These are phyloP conservation scores for Inonotus obliquus DNA, from an alignment of 1,284 basidiomycete species.

Conservation along the genomic window DNA sequence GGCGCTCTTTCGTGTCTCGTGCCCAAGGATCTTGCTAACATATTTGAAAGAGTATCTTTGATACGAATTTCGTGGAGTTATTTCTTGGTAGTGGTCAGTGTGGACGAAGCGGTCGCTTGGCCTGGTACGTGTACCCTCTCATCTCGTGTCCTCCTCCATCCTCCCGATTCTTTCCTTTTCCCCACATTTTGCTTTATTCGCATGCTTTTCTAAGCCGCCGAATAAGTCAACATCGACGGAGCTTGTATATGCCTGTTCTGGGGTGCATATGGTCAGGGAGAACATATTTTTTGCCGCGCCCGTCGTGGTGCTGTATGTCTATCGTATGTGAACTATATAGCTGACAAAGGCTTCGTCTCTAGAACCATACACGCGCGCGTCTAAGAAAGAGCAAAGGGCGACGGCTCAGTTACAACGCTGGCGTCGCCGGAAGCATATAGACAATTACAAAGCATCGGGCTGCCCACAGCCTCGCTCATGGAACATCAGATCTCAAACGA, in stretches of 20 bases:
- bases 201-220: background rate
- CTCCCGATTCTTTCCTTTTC: background rate
- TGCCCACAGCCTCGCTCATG: slow-evolving; percentile 12
- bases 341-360: background rate
- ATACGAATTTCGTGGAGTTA: no score
- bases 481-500: slow-evolving; percentile 13
- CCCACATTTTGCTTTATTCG: background rate
- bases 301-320: background rate
- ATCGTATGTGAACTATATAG: background rate
- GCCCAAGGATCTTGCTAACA: no score
- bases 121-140: background rate
- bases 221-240: background rate
- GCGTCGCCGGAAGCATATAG: slow-evolving; percentile 16
- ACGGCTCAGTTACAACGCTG: slow-evolving; percentile 3
- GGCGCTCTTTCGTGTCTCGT: background rate
- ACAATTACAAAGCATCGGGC: slow-evolving; percentile 19
- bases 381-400: background rate
- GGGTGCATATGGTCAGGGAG: background rate
- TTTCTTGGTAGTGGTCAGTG: background rate
- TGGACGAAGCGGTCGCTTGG: background rate
- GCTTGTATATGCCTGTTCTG: background rate
- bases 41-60: no score
- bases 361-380: background rate
- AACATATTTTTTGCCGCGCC: background rate
- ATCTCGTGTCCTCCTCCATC: background rate